Evolutionary conservation across 768 basidiomycete genomes (phyloP).

Genomic region (Phaeolepiota aurea): DNA sequence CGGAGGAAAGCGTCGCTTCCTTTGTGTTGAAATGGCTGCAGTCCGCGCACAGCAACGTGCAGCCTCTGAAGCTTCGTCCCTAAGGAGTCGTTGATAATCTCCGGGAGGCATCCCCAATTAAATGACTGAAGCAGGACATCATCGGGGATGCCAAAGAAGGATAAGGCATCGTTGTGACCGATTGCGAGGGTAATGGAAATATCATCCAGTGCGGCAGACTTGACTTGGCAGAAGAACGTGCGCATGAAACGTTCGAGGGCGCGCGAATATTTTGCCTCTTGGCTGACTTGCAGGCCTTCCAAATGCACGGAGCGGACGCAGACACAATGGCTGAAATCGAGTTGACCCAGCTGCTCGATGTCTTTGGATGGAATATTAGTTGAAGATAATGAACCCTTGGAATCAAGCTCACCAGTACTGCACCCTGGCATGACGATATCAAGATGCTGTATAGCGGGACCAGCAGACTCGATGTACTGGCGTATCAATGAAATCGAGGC

Average conservation of each 20-base stretch:
- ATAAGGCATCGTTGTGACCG: slow-evolving; percentile 9
- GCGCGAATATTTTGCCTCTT: slow-evolving; percentile 7
- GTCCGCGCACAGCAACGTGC: slow-evolving; percentile 9
- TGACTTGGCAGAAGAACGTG: slow-evolving; percentile 14
- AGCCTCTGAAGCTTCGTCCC: slow-evolving; percentile 6
- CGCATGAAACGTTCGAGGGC: slow-evolving; percentile 13
- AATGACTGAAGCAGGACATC: slow-evolving; percentile 15
- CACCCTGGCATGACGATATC: slow-evolving; percentile 15
- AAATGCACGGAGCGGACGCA: slow-evolving; percentile 15
- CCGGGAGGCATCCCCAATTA: slow-evolving; percentile 19
- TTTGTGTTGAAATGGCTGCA: slow-evolving; percentile 10
- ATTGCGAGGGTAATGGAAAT: slow-evolving; percentile 16
- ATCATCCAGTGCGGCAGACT: slow-evolving; percentile 10
- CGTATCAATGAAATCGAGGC: slow-evolving; percentile 7
- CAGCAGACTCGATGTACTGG: slow-evolving; percentile 13
- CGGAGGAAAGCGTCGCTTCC: slow-evolving; percentile 9
- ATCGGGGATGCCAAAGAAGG: slow-evolving; percentile 20
- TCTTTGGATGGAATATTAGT: slow-evolving; percentile 9
- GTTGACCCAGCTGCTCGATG: slow-evolving; percentile 2
- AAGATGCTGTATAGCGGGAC: slow-evolving; percentile 14
- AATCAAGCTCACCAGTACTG: slow-evolving; percentile 13
- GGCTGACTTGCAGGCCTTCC: slow-evolving; percentile 16
- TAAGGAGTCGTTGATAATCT: slow-evolving; percentile 11
- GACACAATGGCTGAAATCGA: slow-evolving; percentile 15
- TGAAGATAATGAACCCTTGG: slow-evolving; percentile 2